Base-by-base conservation (phyloP, 2,329 filamentous ascomycete species). In the Microsporum ferrugineum region DNA sequence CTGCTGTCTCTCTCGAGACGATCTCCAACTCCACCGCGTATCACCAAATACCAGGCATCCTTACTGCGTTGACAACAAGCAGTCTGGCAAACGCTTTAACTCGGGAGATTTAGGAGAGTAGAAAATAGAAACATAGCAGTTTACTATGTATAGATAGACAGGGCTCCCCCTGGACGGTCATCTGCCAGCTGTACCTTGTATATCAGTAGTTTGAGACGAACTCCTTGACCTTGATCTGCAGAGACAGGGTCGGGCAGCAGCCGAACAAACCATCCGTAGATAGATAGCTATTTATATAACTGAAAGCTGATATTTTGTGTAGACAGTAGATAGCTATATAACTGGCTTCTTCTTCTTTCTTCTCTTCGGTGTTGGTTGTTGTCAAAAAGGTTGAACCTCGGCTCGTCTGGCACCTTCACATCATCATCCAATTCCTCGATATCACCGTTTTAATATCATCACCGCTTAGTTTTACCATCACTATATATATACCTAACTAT, bases 401-500 rank as follows among this genome's bases (percentile, higher is more conserved):
- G 41, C 41, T 45, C 17, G 14, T 45, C 6, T 36, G 34, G 5
- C 10, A 10, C 17, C 41, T n/a, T n/a, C 41, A 45, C 41, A 45
- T 1, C n/a, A 23, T 23, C 17, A 23, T 23, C 17, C 17, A 23
- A 23, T 23, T 23, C 17, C 17, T 23, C 10, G 14, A 1, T n/a
- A 45, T 6, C 17, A 5, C 17, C 17, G 41, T 5, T 23, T 23
- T n/a, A 45, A n/a, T 7, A 23, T 6, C 41, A 17, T 4, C 38
- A 41, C 38, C 41, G 27, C 2, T 14, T 1, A 12, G 3, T 1
- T 6, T 45, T 17, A 45, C 38, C 38, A 41, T 14, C 38, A n/a
- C 3, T 14, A n/a, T 45, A 23, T 45, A 27, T 7, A 45, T 33
- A 34, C 12, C 8, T 55, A n/a, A 36, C 41, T 3, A 65, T 65